Evolutionary conservation across 2,329 filamentous ascomycete species (phyloP), one percentile per base, ranked within the genome.

Genomic region (Piedraia hortae): DNA sequence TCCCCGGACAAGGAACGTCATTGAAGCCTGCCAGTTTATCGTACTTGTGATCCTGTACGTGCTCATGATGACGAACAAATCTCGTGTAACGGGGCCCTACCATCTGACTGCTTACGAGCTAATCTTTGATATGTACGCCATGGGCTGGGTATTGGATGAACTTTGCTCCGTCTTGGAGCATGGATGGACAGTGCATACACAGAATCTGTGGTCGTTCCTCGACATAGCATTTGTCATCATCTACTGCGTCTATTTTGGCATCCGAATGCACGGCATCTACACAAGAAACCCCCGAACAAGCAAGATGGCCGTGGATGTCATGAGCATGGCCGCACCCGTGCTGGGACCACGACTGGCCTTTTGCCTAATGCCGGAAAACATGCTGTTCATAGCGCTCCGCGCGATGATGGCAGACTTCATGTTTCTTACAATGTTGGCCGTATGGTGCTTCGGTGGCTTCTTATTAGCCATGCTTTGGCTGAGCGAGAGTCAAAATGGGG

Each of bases 351-450:
- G 75, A 2, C 48, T 88, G 10, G 75, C 75, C 3, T 85, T 88
- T 44, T 82, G 75, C 31, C 40, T 82, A 21, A 60, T 85, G 39
- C 74, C 73, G 0, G 72, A 82, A 36, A 85, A 85, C 35, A 59
- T 88, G 44, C 61, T 85, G 2, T 80, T 88, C 37, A 56, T 88
- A 24, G 73, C 71, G 0, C 50, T 88, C 3, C 55, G 74, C 21
- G 71, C 72, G 5, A 85, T 85, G 73, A 73, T 88, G 60, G 63
- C 63, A 4, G 70, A 88, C 38, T 88, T 88, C 36, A 64, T 69
- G n/a, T 53, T 75, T 20, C 52, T 85, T 3, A 78, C 71, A 0
- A 50, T 66, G 2, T 50, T 88, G 14, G 70, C 73, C 4, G 60
- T 60, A 3, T 88, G 75, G 75, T 82, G 73, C 39, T 85, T 85